Evolutionary conservation across 1,284 basidiomycete species (phyloP).

Genomic region (Chiua sp.): DNA sequence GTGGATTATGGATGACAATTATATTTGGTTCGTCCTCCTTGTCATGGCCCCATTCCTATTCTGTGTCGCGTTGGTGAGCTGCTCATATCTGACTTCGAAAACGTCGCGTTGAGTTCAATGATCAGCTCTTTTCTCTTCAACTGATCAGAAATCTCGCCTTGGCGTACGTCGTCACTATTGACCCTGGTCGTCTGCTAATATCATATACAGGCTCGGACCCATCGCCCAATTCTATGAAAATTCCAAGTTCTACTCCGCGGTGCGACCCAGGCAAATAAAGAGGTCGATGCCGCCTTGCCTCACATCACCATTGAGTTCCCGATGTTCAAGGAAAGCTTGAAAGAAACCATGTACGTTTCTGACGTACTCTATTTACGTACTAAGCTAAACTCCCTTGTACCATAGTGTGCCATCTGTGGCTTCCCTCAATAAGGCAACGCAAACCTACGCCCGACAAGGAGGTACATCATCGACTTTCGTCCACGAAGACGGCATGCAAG

Average conservation of each 20-base stretch:
- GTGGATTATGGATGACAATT: slow-evolving; percentile 69
- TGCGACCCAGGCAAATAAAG: slow-evolving; percentile 59
- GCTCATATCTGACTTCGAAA: not conserved
- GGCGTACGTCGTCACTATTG: slow-evolving; percentile 17
- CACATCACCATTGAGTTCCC: slow-evolving; percentile 82
- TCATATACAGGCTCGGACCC: slow-evolving; percentile 60
- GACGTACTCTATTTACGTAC: not conserved
- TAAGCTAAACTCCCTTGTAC: slow-evolving; percentile 34
- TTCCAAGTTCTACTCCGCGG: slow-evolving; percentile 71
- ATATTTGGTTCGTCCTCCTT: slow-evolving; percentile 67
- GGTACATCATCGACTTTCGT: slow-evolving; percentile 79
- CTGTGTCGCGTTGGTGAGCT: slow-evolving; percentile 70
- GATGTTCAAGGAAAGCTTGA: slow-evolving; percentile 79
- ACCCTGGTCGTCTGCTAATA: not conserved
- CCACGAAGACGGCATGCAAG: slow-evolving; percentile 80
- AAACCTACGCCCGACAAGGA: slow-evolving; percentile 84
- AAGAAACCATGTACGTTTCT: slow-evolving; percentile 66
- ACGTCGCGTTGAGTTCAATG: slow-evolving; percentile 7
- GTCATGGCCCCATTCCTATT: slow-evolving; percentile 74
- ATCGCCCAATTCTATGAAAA: slow-evolving; percentile 80
- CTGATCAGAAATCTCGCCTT: slow-evolving; percentile 65
- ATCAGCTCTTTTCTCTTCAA: slow-evolving; percentile 66
- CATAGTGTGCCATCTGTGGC: slow-evolving; percentile 72
- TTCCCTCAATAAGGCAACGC: slow-evolving; percentile 86
- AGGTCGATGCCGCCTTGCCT: slow-evolving; percentile 65